Percentiles rank a stretch among this genome's conserved stretches.
These are phyloP conservation scores for Coriaria nepalensis DNA, from an alignment of 306 rosid genomes.

Conservation along the genomic window DNA sequence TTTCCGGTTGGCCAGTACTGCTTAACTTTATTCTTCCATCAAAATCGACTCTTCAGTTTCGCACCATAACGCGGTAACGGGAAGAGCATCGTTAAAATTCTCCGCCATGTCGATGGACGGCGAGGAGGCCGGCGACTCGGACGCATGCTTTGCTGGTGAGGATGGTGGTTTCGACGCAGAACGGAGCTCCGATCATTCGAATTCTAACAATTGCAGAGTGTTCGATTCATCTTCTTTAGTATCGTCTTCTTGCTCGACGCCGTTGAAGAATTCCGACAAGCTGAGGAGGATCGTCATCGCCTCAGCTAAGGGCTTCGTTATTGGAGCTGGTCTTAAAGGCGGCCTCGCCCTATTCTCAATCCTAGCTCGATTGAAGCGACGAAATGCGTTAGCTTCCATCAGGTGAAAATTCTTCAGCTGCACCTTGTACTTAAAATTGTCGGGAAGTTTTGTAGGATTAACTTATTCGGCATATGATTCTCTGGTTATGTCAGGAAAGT, in stretches of 20 bases:
- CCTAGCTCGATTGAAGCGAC: conserved; percentile 50
- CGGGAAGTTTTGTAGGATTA: too few species aligned
- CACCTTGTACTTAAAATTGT: background rate
- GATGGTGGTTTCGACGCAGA: too few species aligned
- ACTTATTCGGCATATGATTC: too few species aligned
- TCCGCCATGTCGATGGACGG: conserved; percentile 35
- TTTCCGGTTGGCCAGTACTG: too few species aligned
- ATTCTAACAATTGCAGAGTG: conserved; percentile 22
- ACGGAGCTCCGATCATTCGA: conserved; percentile 9
- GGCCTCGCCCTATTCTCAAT: conserved; percentile 90
- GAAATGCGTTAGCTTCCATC: conserved; percentile 42
- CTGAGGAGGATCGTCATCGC: conserved; percentile 47
- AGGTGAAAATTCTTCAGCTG: conserved; percentile 16
- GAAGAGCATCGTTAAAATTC: too few species aligned
- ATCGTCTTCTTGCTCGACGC: conserved; percentile 20
- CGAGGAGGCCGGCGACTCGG: background rate
- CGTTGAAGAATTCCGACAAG: conserved; percentile 42
- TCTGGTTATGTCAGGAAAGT: conserved; percentile 24
- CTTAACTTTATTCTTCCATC: too few species aligned
- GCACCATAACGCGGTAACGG: too few species aligned
- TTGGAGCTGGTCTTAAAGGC: conserved; percentile 92
- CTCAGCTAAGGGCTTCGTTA: conserved; percentile 74
- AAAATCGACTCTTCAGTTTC: too few species aligned
- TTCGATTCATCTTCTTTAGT: conserved; percentile 15
- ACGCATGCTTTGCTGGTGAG: conserved; percentile 11